Base-by-base conservation (phyloP, 768 basidiomycete genomes). In the Russula ochroleuca region DNA sequence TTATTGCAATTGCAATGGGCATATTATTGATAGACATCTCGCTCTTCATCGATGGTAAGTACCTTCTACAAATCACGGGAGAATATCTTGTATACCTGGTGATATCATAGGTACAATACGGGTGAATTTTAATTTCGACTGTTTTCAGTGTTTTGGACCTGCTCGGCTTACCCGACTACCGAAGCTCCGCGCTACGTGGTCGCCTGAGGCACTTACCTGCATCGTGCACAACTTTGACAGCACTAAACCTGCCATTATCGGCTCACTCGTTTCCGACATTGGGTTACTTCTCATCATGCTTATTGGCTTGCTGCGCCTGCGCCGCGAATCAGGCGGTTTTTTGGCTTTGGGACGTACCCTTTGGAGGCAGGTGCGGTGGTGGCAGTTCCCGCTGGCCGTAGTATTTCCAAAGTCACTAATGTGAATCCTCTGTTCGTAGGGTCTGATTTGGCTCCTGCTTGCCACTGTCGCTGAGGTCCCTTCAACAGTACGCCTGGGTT, bases 361-460 rank as follows among this genome's bases (percentile, higher is more conserved):
- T 1, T 61, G 52, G 51, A 51, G n/a, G 35, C 64, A 60, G 59
- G 64, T 60, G 15, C 5, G 41, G 17, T 14, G 10, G 33, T 23
- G 10, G 19, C 23, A 9, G 15, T 31, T n/a, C 13, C 45, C 9
- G 5, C 43, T 17, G 23, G 2, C 10, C 2, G 7, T 25, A 8
- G 3, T 41, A 11, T 23, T n/a, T n/a, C n/a, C n/a, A n/a, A n/a
- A n/a, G n/a, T 31, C 17, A 15, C 23, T 38, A 3, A 49, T 33
- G 13, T 28, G 25, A n/a, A 7, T 8, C 21, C n/a, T 38, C 19
- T 11, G 5, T 21, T 43, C 14, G 1, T 13, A 60, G 59, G 50
- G 52, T 10, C 28, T 65, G n/a, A 49, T 61, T 19, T 61, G 64
- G 58, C 7, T 65, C n/a, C 31, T 61, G 10, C 5, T 57, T 47